phyloP scores from a whole-genome alignment of 352 stramenopile species.

The Pythium volutum region DNA sequence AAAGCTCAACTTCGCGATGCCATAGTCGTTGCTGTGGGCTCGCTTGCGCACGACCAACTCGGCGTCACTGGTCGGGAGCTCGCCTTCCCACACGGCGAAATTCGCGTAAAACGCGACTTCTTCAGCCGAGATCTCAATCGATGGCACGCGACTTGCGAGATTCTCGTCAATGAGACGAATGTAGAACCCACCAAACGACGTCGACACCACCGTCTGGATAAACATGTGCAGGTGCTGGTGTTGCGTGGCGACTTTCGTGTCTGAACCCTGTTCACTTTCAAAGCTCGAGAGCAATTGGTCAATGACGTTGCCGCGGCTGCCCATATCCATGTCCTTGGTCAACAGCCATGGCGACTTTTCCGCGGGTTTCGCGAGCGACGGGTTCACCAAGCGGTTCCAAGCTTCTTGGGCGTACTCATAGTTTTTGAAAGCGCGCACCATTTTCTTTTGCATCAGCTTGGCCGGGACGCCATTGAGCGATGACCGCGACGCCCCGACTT shows the following conservation, averaged over 20 bases:
- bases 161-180: constrained; percentile 83
- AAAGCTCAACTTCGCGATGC: constrained; percentile 72
- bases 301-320: constrained; percentile 61
- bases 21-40: constrained; percentile 56
- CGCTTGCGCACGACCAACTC: constrained; percentile 44
- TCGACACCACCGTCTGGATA: constrained; percentile 73
- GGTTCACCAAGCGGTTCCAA: constrained; percentile 80
- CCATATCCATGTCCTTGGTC: constrained; percentile 82
- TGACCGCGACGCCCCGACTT: constrained; percentile 52
- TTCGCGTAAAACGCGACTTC: constrained; percentile 76
- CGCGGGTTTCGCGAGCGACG: constrained; percentile 56
- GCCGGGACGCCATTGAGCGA: constrained; percentile 59
- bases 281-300: constrained; percentile 77
- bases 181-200: constrained; percentile 86
- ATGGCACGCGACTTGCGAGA: constrained; percentile 62
- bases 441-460: constrained; percentile 78
- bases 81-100: constrained; percentile 68
- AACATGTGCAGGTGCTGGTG: constrained; percentile 47
- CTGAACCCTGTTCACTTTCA: constrained; percentile 22
- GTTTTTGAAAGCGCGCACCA: constrained; percentile 83
- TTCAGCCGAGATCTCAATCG: constrained; percentile 76
- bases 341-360: constrained; percentile 75
- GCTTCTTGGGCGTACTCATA: constrained; percentile 87
- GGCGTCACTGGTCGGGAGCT: constrained; percentile 19
- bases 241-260: not conserved